Evolutionary conservation across 768 basidiomycete species (phyloP), one percentile per base, ranked within the genome.

Genomic region (Mycena galopus): DNA sequence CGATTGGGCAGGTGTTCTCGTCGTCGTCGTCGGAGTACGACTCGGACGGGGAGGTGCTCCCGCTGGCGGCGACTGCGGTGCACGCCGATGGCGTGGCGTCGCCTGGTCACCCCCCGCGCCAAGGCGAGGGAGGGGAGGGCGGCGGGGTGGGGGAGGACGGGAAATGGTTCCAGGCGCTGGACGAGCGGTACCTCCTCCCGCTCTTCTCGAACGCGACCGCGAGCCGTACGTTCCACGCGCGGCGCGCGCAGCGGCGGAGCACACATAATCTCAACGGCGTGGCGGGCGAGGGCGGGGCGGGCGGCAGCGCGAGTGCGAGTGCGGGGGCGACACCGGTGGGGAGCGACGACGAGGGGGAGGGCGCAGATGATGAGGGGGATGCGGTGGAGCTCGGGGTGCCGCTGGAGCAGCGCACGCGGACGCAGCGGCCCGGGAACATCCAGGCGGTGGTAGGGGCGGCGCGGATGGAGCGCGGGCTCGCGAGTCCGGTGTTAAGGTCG

Each of bases 161-260:
- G 32, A 94, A 95, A 80, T 98, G 96, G 96, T 98, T 98, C 91
- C 96, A 96, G 76, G 88, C 93, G 55, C 83, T 99, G 44, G 97
- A 99, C 82, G 96, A 99, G 83, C 89, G 96, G 74, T 99, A 97
- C 80, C 84, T 99, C 23, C 82, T 99, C 3, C 97, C 97, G 25
- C 84, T 98, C 42, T 99, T 96, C 84, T 95, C 95, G 58, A 96
- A 96, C 78, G 94, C 94, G 19, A 96, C 95, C 0, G 95, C 95
- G 21, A 94, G 93, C 74, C 87, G 95, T 76, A 93, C 92, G 72
- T 95, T 94, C 86, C 92, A 96, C 77, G 94, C 95, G 3, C 89
- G 93, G 33, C 85, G 89, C 58, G 92, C 92, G 8, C 50, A 51
- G 50, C 87, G 92, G 56, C 84, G 91, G 72, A 81, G 81, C 11